Percentiles rank a stretch among this genome's conserved stretches.
Evolutionary conservation across 108 stramenopile genomes (phyloP).

Genomic region (Stephanodiscus minutulus): DNA sequence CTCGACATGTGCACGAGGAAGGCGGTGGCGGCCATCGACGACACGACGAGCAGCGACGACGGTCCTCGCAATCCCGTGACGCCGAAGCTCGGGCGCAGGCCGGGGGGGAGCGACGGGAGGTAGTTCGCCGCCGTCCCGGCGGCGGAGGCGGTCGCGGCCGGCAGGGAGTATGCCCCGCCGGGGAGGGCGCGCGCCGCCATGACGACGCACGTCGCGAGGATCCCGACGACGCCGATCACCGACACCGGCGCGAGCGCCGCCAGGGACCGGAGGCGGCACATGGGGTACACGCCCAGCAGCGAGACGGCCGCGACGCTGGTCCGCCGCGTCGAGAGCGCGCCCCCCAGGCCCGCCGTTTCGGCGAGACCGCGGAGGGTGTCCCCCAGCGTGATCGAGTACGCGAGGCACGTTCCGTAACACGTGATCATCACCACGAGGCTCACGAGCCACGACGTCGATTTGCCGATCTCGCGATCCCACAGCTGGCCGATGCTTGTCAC

Average conservation of each 20-base stretch:
- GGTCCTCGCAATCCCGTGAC: constrained; percentile 57
- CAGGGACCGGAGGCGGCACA: constrained; percentile 66
- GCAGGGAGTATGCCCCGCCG: constrained; percentile 50
- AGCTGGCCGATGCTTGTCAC: constrained; percentile 73
- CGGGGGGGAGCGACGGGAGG: constrained; percentile 37
- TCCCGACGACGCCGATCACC: constrained; percentile 64
- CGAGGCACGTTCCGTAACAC: constrained; percentile 76
- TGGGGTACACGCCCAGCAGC: constrained; percentile 61
- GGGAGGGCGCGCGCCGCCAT: constrained; percentile 64
- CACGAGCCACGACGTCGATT: constrained; percentile 68
- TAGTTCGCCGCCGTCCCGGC: constrained; percentile 19
- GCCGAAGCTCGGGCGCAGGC: constrained; percentile 58
- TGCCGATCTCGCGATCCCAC: constrained; percentile 79
- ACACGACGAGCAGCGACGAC: constrained; percentile 59
- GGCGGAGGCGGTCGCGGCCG: too few relatives aligned
- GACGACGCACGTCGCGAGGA: constrained; percentile 68
- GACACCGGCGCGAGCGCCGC: constrained; percentile 74
- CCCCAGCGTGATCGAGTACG: constrained; percentile 87
- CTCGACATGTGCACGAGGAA: constrained; percentile 92
- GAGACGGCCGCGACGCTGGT: constrained; percentile 62
- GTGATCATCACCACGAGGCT: constrained; percentile 70
- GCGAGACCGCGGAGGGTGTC: constrained; percentile 66
- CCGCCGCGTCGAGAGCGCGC: constrained; percentile 46
- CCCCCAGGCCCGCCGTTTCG: constrained; percentile 36
- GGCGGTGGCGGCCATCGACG: constrained; percentile 88